Evolutionary conservation across 805 yeast genomes (phyloP).

Genomic region (Zygotorulaspora sp.): DNA sequence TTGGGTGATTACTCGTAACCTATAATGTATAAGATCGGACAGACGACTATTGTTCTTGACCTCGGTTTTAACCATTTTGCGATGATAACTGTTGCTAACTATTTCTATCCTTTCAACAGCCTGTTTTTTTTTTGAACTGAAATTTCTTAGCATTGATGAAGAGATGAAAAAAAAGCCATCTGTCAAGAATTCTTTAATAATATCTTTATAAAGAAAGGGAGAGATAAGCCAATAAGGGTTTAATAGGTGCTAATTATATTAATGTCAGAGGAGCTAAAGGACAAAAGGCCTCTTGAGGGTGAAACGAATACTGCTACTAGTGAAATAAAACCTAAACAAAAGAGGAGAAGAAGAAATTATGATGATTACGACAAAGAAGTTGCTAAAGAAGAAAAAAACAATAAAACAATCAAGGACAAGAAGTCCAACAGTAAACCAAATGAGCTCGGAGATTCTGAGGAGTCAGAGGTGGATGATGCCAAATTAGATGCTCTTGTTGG

Average conservation of each 20-base stretch:
- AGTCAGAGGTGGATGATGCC: slow-evolving; percentile 50
- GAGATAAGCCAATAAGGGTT: too few relatives aligned
- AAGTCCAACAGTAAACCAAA: slow-evolving; percentile 19
- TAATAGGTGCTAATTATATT: too few relatives aligned
- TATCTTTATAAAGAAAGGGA: too few relatives aligned
- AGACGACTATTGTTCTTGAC: slow-evolving; percentile 29
- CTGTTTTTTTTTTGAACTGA: too few relatives aligned
- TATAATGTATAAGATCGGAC: slow-evolving; percentile 65
- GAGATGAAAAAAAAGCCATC: too few relatives aligned
- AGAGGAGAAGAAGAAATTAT: slow-evolving; percentile 46
- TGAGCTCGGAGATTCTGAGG: slow-evolving; percentile 38
- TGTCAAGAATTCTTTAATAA: too few relatives aligned
- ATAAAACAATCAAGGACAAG: slow-evolving; percentile 30
- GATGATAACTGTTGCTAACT: too few relatives aligned
- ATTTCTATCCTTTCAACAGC: too few relatives aligned
- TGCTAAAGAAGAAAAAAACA: slow-evolving; percentile 49
- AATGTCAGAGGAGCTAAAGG: slow-evolving; percentile 31
- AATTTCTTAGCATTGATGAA: too few relatives aligned
- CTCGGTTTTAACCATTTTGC: slow-evolving; percentile 14
- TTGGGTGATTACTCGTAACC: slow-evolving; percentile 66
- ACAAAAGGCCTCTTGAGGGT: slow-evolving; percentile 11
- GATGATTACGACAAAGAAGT: slow-evolving; percentile 59
- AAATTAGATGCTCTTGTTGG: slow-evolving; percentile 43
- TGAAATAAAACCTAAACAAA: slow-evolving; percentile 19
- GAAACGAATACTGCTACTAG: slow-evolving; percentile 2